A percentile compares a stretch with the other conserved stretches of the same genome.
phyloP scores from a whole-genome alignment of 257 asterid species.

The Oldenlandia corymbosa region DNA sequence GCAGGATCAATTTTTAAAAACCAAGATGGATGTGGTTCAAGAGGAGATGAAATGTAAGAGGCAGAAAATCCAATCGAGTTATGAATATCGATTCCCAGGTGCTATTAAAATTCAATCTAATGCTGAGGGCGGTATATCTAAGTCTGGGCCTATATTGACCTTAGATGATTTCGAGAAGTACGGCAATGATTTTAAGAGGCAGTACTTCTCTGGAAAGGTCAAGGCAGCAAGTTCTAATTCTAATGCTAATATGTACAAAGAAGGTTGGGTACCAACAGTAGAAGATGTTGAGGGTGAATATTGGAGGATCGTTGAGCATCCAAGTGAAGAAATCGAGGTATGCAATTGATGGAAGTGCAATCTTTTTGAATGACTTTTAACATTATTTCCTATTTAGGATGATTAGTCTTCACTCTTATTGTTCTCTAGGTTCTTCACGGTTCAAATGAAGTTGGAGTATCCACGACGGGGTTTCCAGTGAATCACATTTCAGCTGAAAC shows the following conservation, averaged over 20 bases:
- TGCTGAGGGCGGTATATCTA: slow-evolving; percentile 28
- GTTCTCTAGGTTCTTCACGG: slow-evolving; percentile 62
- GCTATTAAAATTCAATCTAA: slow-evolving; percentile 22
- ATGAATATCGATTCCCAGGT: slow-evolving; percentile 18
- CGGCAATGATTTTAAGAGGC: slow-evolving; percentile 70
- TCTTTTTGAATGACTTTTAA: slow-evolving; percentile 10
- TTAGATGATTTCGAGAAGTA: slow-evolving; percentile 52
- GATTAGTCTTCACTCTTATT: slow-evolving; percentile 23
- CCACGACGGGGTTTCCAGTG: slow-evolving; percentile 50
- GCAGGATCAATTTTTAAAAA: slow-evolving; percentile 25
- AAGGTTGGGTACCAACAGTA: slow-evolving; percentile 35
- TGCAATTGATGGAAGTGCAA: slow-evolving; percentile 10
- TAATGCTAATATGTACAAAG: slow-evolving; percentile 3
- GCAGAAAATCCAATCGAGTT: slow-evolving; percentile 22
- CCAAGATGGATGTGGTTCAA: slow-evolving; percentile 28
- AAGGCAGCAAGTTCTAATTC: slow-evolving; percentile 17
- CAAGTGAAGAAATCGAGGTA: slow-evolving; percentile 81
- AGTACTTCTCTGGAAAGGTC: slow-evolving; percentile 42
- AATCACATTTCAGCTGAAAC: slow-evolving; percentile 22
- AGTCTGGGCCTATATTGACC: slow-evolving; percentile 53
- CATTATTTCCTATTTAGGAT: slow-evolving; percentile 12
- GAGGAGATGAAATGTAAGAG: slow-evolving; percentile 28
- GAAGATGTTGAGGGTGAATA: slow-evolving; percentile 72
- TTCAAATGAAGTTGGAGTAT: slow-evolving; percentile 29
- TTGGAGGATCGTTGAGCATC: slow-evolving; percentile 75